Conservation (phyloP, 768 basidiomycete species). For the Rhizopogon vesiculosus region DNA sequence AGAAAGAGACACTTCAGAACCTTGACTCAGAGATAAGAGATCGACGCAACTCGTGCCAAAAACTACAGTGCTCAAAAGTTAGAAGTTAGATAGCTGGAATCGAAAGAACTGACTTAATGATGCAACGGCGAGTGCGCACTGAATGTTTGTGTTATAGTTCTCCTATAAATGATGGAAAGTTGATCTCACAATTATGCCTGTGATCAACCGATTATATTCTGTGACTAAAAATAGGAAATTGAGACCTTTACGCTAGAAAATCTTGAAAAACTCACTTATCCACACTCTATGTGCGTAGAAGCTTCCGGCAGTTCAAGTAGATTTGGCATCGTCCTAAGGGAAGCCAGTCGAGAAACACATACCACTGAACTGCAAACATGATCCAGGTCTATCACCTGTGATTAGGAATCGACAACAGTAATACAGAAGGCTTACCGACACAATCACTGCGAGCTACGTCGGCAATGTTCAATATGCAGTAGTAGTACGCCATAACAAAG, state of each 20-base stretch:
- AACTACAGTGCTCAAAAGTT: constrained; percentile 1
- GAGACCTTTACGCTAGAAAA: neutral
- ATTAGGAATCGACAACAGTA: neutral
- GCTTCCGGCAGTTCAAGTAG: constrained; percentile 5
- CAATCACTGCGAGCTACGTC: neutral
- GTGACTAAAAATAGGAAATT: constrained; percentile 12
- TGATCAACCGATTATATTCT: constrained; percentile 11
- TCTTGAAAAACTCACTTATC: constrained; percentile 15
- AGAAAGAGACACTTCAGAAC: neutral
- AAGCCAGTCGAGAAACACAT: neutral
- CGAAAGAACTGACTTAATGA: constrained; percentile 10
- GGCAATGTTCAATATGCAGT: neutral
- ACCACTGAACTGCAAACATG: constrained; percentile 19
- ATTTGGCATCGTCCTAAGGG: neutral
- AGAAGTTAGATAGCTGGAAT: neutral
- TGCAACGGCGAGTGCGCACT: constrained; percentile 5
- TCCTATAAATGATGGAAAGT: no score
- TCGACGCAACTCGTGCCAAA: constrained; percentile 11
- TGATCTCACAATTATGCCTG: neutral
- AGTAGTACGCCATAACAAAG: neutral
- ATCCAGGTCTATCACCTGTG: constrained; percentile 7
- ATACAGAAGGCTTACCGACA: neutral
- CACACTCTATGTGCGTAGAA: constrained; percentile 23
- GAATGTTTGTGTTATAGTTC: neutral
- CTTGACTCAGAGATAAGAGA: neutral